Conservation (phyloP, 148 eudicot species). For the Chenopodium formosanum region DNA sequence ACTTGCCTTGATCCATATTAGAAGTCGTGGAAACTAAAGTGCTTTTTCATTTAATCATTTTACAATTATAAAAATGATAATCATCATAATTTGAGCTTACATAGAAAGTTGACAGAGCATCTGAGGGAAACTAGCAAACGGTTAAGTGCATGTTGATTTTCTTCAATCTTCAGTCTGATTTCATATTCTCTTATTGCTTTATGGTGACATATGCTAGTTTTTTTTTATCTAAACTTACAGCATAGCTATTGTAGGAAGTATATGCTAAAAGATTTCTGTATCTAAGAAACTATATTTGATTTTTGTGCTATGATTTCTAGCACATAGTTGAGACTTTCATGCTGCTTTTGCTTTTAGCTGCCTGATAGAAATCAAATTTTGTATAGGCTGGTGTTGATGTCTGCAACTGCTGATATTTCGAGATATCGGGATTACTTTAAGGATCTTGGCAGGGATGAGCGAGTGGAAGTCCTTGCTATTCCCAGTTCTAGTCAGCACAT, state of each 20-base stretch:
- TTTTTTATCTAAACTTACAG: not conserved
- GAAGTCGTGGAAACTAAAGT: not conserved
- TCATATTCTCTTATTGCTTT: not conserved
- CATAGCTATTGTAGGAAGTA: slow-evolving; percentile 6
- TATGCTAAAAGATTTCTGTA: not conserved
- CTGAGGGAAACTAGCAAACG: slow-evolving; percentile 6
- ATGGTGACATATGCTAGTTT: not conserved
- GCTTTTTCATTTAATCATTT: too few relatives aligned
- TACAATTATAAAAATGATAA: not conserved
- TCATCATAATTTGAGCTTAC: not conserved
- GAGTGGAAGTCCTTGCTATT: slow-evolving; percentile 89
- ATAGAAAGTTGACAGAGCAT: not conserved
- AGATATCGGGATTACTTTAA: slow-evolving; percentile 82
- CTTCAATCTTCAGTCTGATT: not conserved
- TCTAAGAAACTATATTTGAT: not conserved
- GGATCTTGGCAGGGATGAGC: slow-evolving; percentile 86
- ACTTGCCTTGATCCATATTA: not conserved
- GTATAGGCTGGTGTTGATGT: slow-evolving; percentile 91
- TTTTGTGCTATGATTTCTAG: not conserved
- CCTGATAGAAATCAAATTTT: slow-evolving; percentile 23
- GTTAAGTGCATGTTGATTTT: not conserved
- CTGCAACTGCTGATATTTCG: slow-evolving; percentile 90
- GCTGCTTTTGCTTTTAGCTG: not conserved
- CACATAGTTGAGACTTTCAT: slow-evolving; percentile 1
- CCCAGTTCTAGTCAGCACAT: slow-evolving; percentile 65